Evolutionary conservation across 306 rosid genomes (phyloP).

Genomic region (Vicia sativa): DNA sequence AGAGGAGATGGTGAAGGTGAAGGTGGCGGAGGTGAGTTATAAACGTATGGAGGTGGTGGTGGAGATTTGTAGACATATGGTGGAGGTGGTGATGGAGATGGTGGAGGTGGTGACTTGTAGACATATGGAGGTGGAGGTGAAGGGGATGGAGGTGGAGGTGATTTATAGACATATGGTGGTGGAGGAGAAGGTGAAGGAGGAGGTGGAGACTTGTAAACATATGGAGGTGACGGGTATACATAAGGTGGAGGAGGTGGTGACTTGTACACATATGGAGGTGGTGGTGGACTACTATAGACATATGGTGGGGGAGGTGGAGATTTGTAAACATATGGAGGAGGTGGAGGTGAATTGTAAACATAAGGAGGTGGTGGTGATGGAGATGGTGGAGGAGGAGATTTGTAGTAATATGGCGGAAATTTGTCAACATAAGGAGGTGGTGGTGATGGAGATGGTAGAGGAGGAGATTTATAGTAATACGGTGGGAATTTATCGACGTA

Average conservation of each 20-base stretch:
- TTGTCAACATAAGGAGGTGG: background rate
- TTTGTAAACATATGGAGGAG: background rate
- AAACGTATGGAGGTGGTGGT: background rate
- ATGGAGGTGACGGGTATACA: constrained; percentile 21
- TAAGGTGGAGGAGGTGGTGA: background rate
- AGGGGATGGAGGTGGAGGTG: background rate
- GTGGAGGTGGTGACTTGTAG: background rate
- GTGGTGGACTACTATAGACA: background rate
- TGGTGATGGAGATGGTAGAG: background rate
- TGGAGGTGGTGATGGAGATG: background rate
- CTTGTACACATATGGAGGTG: background rate
- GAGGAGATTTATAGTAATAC: background rate
- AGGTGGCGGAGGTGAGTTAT: constrained; percentile 10
- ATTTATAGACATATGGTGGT: constrained; percentile 27
- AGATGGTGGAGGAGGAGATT: background rate
- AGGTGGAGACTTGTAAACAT: background rate
- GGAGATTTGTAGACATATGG: constrained; percentile 1
- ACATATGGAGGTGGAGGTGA: background rate
- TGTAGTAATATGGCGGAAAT: background rate
- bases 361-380: background rate
- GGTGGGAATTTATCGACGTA: background rate
- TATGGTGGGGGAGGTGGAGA: background rate
- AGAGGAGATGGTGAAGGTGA: constrained; percentile 5
- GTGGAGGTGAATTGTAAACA: background rate
- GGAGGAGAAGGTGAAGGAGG: constrained; percentile 11